Evolutionary conservation across 2,329 filamentous ascomycete genomes (phyloP).

Genomic region (Capronia coronata): DNA sequence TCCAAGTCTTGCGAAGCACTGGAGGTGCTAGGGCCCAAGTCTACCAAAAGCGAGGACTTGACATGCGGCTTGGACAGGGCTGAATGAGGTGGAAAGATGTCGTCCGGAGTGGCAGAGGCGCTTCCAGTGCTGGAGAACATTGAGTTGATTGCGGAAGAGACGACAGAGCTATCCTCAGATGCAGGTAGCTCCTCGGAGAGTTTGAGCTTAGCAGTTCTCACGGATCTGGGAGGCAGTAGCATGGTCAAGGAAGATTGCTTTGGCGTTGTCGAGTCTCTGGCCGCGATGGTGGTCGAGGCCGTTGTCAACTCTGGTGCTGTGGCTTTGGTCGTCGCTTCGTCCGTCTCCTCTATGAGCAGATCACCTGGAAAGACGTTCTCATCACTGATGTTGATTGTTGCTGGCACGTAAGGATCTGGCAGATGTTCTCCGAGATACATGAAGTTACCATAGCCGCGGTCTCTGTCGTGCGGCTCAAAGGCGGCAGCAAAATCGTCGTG

Average conservation of each 20-base stretch:
- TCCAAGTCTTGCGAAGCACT: neutral
- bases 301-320: no score
- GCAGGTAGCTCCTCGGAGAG: neutral
- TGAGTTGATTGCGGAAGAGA: constrained; percentile 6
- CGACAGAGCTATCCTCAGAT: constrained; percentile 4
- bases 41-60: neutral
- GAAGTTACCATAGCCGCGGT: neutral
- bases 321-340: no score
- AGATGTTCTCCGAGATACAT: constrained; percentile 10
- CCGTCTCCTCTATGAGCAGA: neutral
- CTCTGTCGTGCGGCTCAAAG: neutral
- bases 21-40: neutral
- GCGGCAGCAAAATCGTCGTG: neutral
- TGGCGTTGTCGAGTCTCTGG: neutral
- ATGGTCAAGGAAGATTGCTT: neutral
- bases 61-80: neutral
- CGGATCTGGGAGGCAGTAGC: neutral
- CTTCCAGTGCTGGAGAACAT: neutral
- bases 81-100: neutral
- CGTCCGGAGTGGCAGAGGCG: constrained; percentile 7
- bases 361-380: neutral
- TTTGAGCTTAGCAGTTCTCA: neutral
- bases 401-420: constrained; percentile 15
- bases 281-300: neutral
- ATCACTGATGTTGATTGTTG: neutral